Conservation (phyloP, 2,329 filamentous ascomycete genomes). For the Emericellopsis cladophorae region DNA sequence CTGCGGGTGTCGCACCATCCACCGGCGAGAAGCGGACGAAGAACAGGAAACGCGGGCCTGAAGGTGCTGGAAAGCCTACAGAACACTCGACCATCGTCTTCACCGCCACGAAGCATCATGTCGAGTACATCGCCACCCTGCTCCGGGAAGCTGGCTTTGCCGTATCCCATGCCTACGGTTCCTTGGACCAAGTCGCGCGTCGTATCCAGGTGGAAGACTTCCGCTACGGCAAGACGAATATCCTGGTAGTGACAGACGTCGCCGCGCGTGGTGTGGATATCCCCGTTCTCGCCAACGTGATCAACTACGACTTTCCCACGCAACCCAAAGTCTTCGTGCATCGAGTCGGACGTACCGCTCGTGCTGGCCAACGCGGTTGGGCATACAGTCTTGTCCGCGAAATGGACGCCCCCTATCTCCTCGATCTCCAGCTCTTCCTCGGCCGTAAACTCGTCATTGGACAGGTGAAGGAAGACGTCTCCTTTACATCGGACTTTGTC, state of each 20-base stretch:
- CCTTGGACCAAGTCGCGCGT: constrained; percentile 85
- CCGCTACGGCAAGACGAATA: constrained; percentile 69
- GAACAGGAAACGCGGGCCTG: constrained; percentile 57
- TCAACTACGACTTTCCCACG: constrained; percentile 96
- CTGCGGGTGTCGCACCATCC: constrained; percentile 30
- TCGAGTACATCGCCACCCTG: constrained; percentile 81
- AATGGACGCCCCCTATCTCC: constrained; percentile 77
- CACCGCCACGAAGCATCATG: constrained; percentile 89
- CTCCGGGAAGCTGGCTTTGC: constrained; percentile 73
- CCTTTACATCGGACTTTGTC: constrained; percentile 73
- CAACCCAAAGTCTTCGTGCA: constrained; percentile 97
- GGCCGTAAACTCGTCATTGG: constrained; percentile 74
- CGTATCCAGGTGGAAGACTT: constrained; percentile 90
- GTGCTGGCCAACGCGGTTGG: constrained; percentile 89
- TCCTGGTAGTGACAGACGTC: constrained; percentile 92
- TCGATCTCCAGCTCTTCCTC: constrained; percentile 90
- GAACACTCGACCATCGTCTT: constrained; percentile 92
- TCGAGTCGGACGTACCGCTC: constrained; percentile 86
- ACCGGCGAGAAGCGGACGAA: constrained; percentile 38
- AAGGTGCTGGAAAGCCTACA: constrained; percentile 55
- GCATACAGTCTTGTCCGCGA: constrained; percentile 86
- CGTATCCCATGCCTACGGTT: constrained; percentile 89
- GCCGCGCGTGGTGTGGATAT: constrained; percentile 97
- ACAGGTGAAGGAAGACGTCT: constrained; percentile 39
- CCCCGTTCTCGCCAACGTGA: constrained; percentile 86